Conservation (phyloP, 441 rosid species). For the Hura crepitans region DNA sequence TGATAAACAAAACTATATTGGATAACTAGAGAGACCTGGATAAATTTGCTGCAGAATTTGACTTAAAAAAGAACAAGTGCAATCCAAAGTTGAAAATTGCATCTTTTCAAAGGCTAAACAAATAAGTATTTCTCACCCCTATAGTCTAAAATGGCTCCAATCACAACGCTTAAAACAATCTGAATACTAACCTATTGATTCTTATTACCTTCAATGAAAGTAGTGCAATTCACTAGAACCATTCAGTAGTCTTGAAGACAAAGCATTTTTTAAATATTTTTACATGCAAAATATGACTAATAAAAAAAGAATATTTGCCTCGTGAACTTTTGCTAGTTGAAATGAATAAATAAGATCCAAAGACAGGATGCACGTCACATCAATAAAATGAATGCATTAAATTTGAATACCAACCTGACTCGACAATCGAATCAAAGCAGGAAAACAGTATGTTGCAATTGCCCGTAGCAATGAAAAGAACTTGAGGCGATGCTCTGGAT, state of each 20-base stretch:
- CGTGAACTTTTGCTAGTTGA: too few relatives aligned
- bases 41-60: too few relatives aligned
- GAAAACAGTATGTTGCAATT: constrained; percentile 92
- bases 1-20: not conserved
- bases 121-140: not conserved
- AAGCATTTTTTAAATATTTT: not conserved
- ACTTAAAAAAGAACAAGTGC: too few relatives aligned
- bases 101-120: not conserved
- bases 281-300: not conserved
- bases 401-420: constrained; percentile 67
- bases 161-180: not conserved
- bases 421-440: constrained; percentile 83
- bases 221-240: not conserved
- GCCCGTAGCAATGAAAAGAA: constrained; percentile 99
- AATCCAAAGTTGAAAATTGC: not conserved
- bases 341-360: not conserved
- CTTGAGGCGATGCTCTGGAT: constrained; percentile 97
- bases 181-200: not conserved
- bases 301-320: too few relatives aligned
- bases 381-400: constrained; percentile 4
- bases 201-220: not conserved
- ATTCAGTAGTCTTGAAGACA: not conserved
- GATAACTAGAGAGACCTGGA: not conserved
- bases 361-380: not conserved
- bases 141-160: not conserved